Conservation (phyloP, 2,329 filamentous ascomycete species). For the Beauveria medogensis region DNA sequence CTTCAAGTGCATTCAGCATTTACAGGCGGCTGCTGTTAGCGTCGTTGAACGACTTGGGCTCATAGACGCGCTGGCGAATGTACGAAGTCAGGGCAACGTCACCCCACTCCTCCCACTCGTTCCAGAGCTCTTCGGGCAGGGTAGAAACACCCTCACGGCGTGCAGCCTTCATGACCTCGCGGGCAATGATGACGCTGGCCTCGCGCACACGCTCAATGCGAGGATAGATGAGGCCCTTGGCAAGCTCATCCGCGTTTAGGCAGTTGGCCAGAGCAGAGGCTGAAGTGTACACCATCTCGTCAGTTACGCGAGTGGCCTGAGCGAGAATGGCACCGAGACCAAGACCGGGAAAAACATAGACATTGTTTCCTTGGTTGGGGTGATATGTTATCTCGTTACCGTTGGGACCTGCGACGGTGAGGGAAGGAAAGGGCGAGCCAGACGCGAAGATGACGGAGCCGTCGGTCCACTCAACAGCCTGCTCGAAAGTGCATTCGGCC, state of each 20-base stretch:
- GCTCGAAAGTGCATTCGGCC: constrained; percentile 95
- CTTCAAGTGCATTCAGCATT: background rate
- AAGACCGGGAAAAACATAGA: constrained; percentile 94
- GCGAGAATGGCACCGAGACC: constrained; percentile 87
- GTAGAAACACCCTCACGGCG: constrained; percentile 70
- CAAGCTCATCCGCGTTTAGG: constrained; percentile 73
- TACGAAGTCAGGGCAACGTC: constrained; percentile 52
- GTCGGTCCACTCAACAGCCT: constrained; percentile 83
- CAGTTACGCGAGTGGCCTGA: constrained; percentile 79
- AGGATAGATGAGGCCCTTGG: constrained; percentile 82
- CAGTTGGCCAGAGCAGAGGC: constrained; percentile 72
- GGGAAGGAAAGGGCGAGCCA: constrained; percentile 79
- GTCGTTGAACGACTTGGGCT: constrained; percentile 41
- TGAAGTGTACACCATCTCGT: constrained; percentile 95
- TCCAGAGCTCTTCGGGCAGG: constrained; percentile 60
- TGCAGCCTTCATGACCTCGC: constrained; percentile 88
- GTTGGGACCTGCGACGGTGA: constrained; percentile 54
- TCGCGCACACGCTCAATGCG: constrained; percentile 86
- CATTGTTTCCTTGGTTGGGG: constrained; percentile 77
- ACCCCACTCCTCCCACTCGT: constrained; percentile 65
- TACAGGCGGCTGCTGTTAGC: constrained; percentile 26
- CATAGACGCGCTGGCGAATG: constrained; percentile 54
- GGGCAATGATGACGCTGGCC: constrained; percentile 76
- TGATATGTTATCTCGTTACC: constrained; percentile 57
- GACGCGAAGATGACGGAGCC: constrained; percentile 90